Base-by-base conservation (phyloP, 306 rosid species). In the Citrullus colocynthis region DNA sequence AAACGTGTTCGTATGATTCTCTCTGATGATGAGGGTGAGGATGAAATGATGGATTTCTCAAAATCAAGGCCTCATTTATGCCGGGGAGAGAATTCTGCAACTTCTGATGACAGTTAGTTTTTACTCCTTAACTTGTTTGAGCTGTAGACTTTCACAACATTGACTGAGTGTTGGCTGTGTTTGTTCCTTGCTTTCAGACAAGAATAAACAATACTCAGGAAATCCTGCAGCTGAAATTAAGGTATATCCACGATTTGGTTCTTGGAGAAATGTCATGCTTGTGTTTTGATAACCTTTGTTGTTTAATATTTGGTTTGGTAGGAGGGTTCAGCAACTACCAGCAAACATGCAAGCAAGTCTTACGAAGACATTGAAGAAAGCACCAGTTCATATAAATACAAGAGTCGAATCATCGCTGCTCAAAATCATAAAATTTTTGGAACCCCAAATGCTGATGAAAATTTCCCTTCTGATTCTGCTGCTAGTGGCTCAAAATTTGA, bases 21-120 rank as follows among this genome's bases (percentile, higher is more conserved):
- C 78, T 93, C 98, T 32, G 98, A 93, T 48, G 93, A 91, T 77
- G 97, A 91, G 6, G 87, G 83, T 17, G 92, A 85, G 74, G 71
- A 51, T 60, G 71, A 7, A 34, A 85, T 82, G 85, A 89, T 73
- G 79, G 85, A 84, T 78, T 71, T 70, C 80, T 83, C 87, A 34
- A 89, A 86, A 81, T 76, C 81, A 77, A 81, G 82, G 78, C 64
- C 80, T 67, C 75, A 24, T 54, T 77, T 84, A 39, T 61, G 74
- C 74, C 81, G 62, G 32, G 72, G 78, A 78, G 84, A 87, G 79
- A 86, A 83, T 81, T 84, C 86, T 70, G 79, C 88, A 61, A 81
- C 87, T 75, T 71, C 80, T 81, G 80, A 83, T 85, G 84, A 86
- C 70, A 37, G 97, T 94, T 81, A 18, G 96, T 87, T 85, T 41